Percentiles rank a stretch among this genome's conserved stretches.
Conservation (phyloP, 2,329 filamentous ascomycete species). For the Purpureocillium lavendulum region DNA sequence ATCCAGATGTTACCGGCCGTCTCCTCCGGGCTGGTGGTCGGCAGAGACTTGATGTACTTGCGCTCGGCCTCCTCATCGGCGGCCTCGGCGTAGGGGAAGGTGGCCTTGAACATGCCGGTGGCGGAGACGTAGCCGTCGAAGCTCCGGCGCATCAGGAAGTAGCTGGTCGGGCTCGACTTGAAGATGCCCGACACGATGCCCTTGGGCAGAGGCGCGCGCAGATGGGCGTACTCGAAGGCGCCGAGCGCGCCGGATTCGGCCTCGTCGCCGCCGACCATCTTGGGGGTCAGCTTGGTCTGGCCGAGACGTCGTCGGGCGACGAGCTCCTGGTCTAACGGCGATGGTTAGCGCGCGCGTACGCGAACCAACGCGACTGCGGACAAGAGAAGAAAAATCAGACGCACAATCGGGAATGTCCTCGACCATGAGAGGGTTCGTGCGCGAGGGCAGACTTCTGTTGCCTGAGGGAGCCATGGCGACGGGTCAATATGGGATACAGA, state of each 20-base stretch:
- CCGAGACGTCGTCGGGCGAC: slow-evolving; percentile 80
- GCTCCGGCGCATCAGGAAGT: slow-evolving; percentile 92
- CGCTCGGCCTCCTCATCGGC: slow-evolving; percentile 70
- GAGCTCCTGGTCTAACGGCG: slow-evolving; percentile 56
- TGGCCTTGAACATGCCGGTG: slow-evolving; percentile 88
- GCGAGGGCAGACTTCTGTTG: slow-evolving; percentile 44
- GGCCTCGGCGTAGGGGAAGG: slow-evolving; percentile 69
- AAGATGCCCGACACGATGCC: slow-evolving; percentile 92
- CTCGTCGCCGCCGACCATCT: slow-evolving; percentile 67
- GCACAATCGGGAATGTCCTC: slow-evolving; percentile 57
- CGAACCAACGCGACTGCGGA: slow-evolving; percentile 1
- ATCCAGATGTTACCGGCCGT: slow-evolving; percentile 98
- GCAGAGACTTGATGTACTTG: slow-evolving; percentile 74
- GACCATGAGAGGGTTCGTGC: slow-evolving; percentile 58
- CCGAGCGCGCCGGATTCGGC: slow-evolving; percentile 67
- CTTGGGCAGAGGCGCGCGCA: slow-evolving; percentile 86
- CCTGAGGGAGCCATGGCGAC: slow-evolving; percentile 25
- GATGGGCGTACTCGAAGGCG: slow-evolving; percentile 90
- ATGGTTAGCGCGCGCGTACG: slow-evolving; percentile 13
- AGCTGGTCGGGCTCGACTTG: slow-evolving; percentile 78
- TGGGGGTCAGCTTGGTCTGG: slow-evolving; percentile 82
- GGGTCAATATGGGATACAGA: no score
- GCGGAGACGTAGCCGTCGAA: slow-evolving; percentile 78
- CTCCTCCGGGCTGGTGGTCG: slow-evolving; percentile 79
- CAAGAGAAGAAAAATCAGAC: slow-evolving; percentile 5